Conservation (phyloP, 495 filamentous ascomycete genomes). For the Penicillium goetzii region DNA sequence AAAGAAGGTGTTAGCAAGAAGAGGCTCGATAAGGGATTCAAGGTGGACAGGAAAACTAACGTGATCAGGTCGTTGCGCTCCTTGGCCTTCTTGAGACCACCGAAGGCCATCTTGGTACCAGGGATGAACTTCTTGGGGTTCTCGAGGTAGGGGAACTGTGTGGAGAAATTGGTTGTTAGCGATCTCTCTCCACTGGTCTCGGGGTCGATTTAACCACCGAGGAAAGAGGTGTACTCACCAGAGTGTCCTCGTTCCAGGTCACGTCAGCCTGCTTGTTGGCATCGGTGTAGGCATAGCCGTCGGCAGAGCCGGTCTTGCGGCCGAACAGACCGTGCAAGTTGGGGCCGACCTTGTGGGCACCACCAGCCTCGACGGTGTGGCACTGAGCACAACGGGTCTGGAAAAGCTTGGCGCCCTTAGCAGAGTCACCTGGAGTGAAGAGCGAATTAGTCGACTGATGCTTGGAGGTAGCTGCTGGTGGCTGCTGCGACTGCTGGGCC, state of each 20-base stretch:
- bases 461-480: neutral
- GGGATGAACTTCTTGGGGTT: conserved; percentile 97
- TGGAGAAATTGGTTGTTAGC: conserved; percentile 19
- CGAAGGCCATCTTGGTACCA: conserved; percentile 99
- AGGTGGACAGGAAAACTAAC: conserved; percentile 57
- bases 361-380: conserved; percentile 86
- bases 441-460: conserved; percentile 33
- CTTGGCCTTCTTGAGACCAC: conserved; percentile 99
- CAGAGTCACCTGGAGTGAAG: conserved; percentile 71
- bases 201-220: neutral
- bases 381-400: conserved; percentile 98
- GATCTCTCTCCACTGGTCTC: neutral
- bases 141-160: conserved; percentile 83
- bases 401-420: conserved; percentile 99
- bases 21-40: neutral
- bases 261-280: conserved; percentile 98
- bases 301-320: conserved; percentile 87
- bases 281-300: conserved; percentile 97
- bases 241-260: conserved; percentile 81
- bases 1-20: neutral
- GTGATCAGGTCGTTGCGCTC: conserved; percentile 99
- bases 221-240: conserved; percentile 60
- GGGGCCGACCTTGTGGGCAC: conserved; percentile 96
- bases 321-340: conserved; percentile 97
- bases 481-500: conserved; percentile 17